Evolutionary conservation across 75 land plant genomes (phyloP).

Genomic region (Pinus tabuliformis): DNA sequence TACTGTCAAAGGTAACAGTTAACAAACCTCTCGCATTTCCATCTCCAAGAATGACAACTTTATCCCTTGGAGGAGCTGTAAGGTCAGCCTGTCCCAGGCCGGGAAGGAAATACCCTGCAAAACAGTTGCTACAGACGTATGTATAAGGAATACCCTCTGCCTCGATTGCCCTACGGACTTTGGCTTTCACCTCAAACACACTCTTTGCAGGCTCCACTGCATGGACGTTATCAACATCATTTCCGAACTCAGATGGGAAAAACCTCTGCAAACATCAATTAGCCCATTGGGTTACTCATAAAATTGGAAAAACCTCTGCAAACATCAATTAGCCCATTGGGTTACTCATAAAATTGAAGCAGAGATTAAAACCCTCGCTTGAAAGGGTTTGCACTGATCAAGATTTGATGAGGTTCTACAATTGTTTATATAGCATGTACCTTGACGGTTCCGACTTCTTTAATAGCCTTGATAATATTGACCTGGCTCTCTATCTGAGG

Average conservation of each 20-base stretch:
- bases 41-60: slow-evolving; percentile 32
- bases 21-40: slow-evolving; percentile 29
- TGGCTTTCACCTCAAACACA: slow-evolving; percentile 23
- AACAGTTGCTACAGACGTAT: slow-evolving; percentile 38
- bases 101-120: slow-evolving; percentile 33
- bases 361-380: too few species aligned
- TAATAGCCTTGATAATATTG: slow-evolving; percentile 28
- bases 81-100: slow-evolving; percentile 14
- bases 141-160: slow-evolving; percentile 64
- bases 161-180: slow-evolving; percentile 45
- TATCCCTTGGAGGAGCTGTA: slow-evolving; percentile 31
- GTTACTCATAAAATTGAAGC: too few species aligned
- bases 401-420: too few species aligned
- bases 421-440: too few species aligned
- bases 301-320: too few species aligned
- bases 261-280: slow-evolving; percentile 41
- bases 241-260: slow-evolving; percentile 68
- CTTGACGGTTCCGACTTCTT: slow-evolving; percentile 31
- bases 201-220: slow-evolving; percentile 39
- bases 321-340: too few species aligned
- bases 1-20: too few species aligned
- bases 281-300: too few species aligned
- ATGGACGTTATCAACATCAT: slow-evolving; percentile 42
- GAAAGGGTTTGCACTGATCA: too few species aligned
- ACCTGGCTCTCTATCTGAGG: slow-evolving; percentile 3